phyloP scores from a whole-genome alignment of 768 basidiomycete species.

The Hemileccinum rubropunctum region DNA sequence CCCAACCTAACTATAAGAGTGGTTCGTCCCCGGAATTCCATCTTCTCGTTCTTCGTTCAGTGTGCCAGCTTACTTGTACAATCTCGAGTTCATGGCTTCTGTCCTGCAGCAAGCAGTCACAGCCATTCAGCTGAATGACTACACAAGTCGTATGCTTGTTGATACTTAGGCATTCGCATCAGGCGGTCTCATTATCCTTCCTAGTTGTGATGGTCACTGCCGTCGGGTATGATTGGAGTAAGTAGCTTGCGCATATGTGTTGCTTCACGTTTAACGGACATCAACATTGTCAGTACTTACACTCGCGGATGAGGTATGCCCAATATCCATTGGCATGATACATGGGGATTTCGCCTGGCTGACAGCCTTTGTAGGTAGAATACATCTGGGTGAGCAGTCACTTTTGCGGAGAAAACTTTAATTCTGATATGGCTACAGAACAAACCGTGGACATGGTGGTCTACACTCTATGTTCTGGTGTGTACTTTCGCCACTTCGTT shows the following conservation, averaged over 20 bases:
- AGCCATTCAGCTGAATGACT: neutral
- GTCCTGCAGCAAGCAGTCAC: neutral
- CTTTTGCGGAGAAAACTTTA: neutral
- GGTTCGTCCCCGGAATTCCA: no score
- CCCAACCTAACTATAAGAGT: no score
- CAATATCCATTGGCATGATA: neutral
- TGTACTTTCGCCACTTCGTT: neutral
- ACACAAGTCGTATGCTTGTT: neutral
- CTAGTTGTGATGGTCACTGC: neutral
- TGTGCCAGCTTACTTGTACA: no score
- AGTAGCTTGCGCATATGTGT: neutral
- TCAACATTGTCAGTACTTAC: neutral
- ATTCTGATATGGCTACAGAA: neutral
- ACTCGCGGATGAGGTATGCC: neutral
- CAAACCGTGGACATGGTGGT: neutral
- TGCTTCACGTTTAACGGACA: no score
- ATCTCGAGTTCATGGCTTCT: neutral
- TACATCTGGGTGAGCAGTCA: neutral
- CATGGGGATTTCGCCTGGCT: no score
- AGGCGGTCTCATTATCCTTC: no score
- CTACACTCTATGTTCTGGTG: neutral
- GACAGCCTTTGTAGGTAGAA: neutral
- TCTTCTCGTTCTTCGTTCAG: no score
- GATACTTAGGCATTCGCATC: no score
- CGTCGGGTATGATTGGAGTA: neutral